Base-by-base conservation (phyloP, 2,329 filamentous ascomycete species). In the Ophiostoma sp. region DNA sequence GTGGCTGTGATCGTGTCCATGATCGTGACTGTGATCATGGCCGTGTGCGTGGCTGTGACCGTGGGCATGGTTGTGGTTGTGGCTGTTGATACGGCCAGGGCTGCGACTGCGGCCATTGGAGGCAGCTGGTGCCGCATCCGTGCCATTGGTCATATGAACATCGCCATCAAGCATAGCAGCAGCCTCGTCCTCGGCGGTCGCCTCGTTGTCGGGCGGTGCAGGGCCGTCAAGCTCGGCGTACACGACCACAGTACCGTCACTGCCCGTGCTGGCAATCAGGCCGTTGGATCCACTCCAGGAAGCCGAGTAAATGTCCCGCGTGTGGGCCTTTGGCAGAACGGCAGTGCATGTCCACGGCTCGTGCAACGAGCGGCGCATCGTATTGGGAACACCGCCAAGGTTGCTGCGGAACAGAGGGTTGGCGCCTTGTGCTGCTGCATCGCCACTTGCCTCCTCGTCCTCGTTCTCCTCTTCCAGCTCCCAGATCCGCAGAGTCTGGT, bases 321-420 rank as follows among this genome's bases (percentile, higher is more conserved):
- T 90, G 79, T 99, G 96, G 1, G 84, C 87, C 74, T 86, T 84
- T 0, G 96, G 96, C 33, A 99, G 84, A n/a, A 89, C 83, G 0
- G 89, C 88, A 31, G 94, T 92, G 79, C 94, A 92, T 31, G 87
- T 84, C 96, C 96, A 99, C 11, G 92, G 89, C 82, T 99, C 96
- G 76, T 93, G 91, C 50, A 93, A 86, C 1, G 87, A 87, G 28
- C 90, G 89, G 70, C 94, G 90, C 85, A 98, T 96, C 4, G 96
- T 97, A 78, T 93, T 97, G n/a, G 95, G 94, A 74, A 97, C 92
- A 0, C 88, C 89, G 9, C 86, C 87, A 39, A 90, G 84, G 0
- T 78, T 80, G 74, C 81, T 76, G 78, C 82, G 77, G 81, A 83
- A 80, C 50, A 76, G 36, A 28, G 61, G 61, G 22, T 66, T 36